phyloP scores from a whole-genome alignment of 2,329 filamentous ascomycete genomes.

The Scortechinia acanthostroma region DNA sequence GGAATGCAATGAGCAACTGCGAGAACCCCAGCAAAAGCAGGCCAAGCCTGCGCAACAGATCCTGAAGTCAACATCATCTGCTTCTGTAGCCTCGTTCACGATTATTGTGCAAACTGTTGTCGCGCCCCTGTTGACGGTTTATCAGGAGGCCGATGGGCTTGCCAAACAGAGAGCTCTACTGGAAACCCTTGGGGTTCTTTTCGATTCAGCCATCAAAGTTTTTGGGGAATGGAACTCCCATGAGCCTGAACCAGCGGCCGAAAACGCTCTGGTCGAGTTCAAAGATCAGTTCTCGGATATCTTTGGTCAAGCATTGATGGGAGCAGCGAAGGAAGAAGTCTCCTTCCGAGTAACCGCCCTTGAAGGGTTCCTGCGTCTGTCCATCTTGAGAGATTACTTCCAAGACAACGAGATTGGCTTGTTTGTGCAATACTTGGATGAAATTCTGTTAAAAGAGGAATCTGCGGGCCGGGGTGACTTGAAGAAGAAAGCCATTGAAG shows the following conservation, averaged over 20 bases:
- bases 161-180: constrained; percentile 55
- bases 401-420: constrained; percentile 40
- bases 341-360: constrained; percentile 38
- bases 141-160: constrained; percentile 52
- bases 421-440: constrained; percentile 47
- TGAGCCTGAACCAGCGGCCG: constrained; percentile 20
- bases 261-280: constrained; percentile 34
- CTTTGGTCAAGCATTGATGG: constrained; percentile 44
- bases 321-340: constrained; percentile 37
- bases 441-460: constrained; percentile 52
- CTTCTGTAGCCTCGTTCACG: constrained; percentile 43
- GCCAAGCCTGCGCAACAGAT: constrained; percentile 58
- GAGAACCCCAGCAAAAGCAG: constrained; percentile 63
- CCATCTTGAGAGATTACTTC: constrained; percentile 33
- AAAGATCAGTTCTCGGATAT: constrained; percentile 42
- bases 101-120: constrained; percentile 45
- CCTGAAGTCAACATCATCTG: constrained; percentile 42
- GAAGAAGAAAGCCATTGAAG: constrained; percentile 46
- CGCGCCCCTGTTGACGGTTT: constrained; percentile 48
- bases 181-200: constrained; percentile 48
- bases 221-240: constrained; percentile 44
- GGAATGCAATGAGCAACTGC: constrained; percentile 62
- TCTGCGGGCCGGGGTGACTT: constrained; percentile 45
- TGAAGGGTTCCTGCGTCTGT: constrained; percentile 34
- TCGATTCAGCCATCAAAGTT: constrained; percentile 46